Conservation (phyloP, 139 green algal genomes). For the Eudorina sp. region DNA sequence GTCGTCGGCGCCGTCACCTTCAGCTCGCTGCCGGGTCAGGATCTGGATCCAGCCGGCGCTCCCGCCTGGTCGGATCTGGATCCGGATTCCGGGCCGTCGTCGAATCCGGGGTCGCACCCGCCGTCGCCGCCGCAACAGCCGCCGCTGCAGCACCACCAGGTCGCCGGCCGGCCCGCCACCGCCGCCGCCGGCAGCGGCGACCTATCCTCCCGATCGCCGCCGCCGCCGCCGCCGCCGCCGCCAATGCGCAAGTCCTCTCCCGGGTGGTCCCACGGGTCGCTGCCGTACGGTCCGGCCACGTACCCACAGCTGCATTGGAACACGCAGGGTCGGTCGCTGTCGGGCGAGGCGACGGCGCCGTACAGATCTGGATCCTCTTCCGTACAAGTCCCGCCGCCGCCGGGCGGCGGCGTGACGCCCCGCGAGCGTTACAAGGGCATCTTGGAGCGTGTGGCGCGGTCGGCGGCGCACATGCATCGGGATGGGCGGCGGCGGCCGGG, state of each 20-base stretch:
- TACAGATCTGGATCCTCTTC: too few species aligned
- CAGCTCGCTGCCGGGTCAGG: not conserved
- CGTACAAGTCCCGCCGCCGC: not conserved
- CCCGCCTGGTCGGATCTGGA: too few species aligned
- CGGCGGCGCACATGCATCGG: not conserved
- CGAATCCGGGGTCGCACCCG: too few species aligned
- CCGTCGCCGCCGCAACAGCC: not conserved
- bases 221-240: too few species aligned
- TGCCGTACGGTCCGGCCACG: not conserved
- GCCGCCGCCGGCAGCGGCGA: not conserved
- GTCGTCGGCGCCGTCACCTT: not conserved
- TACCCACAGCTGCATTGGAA: not conserved
- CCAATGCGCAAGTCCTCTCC: not conserved
- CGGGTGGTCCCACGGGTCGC: not conserved
- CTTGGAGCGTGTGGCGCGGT: slow-evolving; percentile 4
- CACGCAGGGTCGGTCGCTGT: not conserved
- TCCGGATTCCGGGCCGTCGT: too few species aligned
- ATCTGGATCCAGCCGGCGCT: too few species aligned
- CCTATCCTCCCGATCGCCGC: not conserved
- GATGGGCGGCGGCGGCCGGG: slow-evolving; percentile 6
- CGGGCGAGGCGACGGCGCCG: not conserved
- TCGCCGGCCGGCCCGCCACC: not conserved
- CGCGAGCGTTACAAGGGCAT: slow-evolving; percentile 33
- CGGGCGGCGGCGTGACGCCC: not conserved
- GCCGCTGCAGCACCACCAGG: not conserved